Base-by-base conservation (phyloP, 176 grass and related monocot genomes). In the Musa beccarii region DNA sequence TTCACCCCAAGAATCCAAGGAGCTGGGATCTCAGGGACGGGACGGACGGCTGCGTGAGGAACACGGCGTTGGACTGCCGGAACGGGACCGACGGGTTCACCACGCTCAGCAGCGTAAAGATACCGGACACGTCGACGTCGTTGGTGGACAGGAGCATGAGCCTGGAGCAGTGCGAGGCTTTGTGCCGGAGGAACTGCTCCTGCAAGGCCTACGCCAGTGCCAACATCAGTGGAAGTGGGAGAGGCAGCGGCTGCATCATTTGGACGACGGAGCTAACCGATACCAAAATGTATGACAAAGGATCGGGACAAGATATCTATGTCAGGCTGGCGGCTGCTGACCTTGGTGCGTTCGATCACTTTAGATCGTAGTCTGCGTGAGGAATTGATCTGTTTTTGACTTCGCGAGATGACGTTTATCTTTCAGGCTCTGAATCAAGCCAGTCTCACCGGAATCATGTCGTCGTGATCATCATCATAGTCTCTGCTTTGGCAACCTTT, bases 101-200 rank as follows among this genome's bases (percentile, higher is more conserved):
- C 69, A 8, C 2, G 52, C 54, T 88, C 34, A 50, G 2, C 24
- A 79, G 69, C 8, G 70, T 89, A 0, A 92, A 90, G 85, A 79
- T 88, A 69, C 93, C 93, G 7, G 89, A 96, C 79, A 80, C 89
- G 24, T 88, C 81, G 22, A 90, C 82, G 69, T 83, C 84, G 3
- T 88, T 78, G 12, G 77, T 59, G 49, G 86, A 96, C 79, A 23
- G 66, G 52, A 50, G 76, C 21, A 81, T 88, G 69, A 76, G 54
- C 26, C 66, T 96, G 19, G 92, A 81, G 10, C 69, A 90, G 79
- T 96, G 92, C 80, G 61, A 66, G 79, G 52, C 43, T 57, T 75
- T 84, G 79, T 96, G 93, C 81, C 63, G 83, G 71, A 79, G 57
- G 21, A 92, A 90, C 75, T 96, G 93, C 54, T 73, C 14, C 59